Evolutionary conservation across 139 green algal genomes (phyloP), one percentile per base, ranked within the genome.

Genomic region (Chlorella sp.): DNA sequence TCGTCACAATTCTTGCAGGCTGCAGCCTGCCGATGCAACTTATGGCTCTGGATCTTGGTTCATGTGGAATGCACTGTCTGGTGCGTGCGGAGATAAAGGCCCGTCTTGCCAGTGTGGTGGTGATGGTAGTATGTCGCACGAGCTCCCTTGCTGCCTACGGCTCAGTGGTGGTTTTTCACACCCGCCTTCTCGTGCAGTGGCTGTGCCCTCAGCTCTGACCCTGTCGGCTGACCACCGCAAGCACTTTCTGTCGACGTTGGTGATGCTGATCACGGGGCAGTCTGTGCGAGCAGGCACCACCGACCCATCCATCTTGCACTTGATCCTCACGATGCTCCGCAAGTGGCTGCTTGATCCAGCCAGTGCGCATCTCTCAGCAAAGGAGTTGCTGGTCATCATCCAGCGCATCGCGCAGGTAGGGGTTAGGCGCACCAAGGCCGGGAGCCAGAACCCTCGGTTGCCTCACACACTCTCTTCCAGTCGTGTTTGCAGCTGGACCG

Each of bases 311-410:
- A 86, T 98, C 8, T 92, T 97, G 60, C 82, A 95, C 78, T 82
- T 91, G 72, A 81, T 95, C 70, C 86, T 94, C 36, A 51, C 44
- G 46, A 80, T 88, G 44, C 73, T 94, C 58, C 69, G 83, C 7
- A 64, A 56, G 19, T 94, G 91, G 91, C 76, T 94, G 28, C 76
- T 92, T 13, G 44, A 83, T 19, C 77, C 77, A 19, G 48, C 17
- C 17, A 74, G 41, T 19, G 73, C 82, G 3, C 51, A 67, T 28
- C 90, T 98, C 34, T 94, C 81, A 20, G 40, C 89, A 41, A 96
- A 98, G 84, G 96, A 99, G 89, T 91, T 92, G 7, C 82, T 97
- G 32, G 90, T 96, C 51, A 94, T 99, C 86, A 90, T 98, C 46
- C 91, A 96, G 90, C 88, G 94, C 20, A 86, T 99, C 43, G 96